Percentiles rank a stretch among this genome's conserved stretches.
Evolutionary conservation across 768 basidiomycete species (phyloP).

Genomic region (Dioszegia aurantiaca): DNA sequence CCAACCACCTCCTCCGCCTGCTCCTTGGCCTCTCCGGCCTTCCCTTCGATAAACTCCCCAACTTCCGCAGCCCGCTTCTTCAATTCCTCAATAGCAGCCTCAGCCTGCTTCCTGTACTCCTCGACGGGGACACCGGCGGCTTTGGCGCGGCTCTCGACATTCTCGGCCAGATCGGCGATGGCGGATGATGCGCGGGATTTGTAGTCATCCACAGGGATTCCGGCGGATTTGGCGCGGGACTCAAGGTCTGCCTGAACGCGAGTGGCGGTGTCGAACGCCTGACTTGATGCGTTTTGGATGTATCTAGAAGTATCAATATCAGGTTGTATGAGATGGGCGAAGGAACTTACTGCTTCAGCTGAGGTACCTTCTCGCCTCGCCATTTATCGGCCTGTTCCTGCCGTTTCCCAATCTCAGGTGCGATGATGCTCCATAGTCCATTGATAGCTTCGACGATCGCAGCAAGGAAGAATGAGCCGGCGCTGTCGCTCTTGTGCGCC

Average conservation of each 20-base stretch:
- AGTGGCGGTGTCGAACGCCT: constrained; percentile 16
- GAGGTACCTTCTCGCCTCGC: constrained; percentile 19
- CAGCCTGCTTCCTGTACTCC: constrained; percentile 13
- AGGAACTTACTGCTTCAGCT: constrained; percentile 12
- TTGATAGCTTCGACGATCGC: constrained; percentile 25
- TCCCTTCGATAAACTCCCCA: constrained; percentile 17
- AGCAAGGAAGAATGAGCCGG: constrained; percentile 17
- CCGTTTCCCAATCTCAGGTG: constrained; percentile 15
- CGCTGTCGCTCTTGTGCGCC: constrained; percentile 18
- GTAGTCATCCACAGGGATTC: constrained; percentile 33
- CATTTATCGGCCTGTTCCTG: constrained; percentile 23
- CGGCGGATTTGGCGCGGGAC: constrained; percentile 27
- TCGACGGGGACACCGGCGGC: constrained; percentile 17
- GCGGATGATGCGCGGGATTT: constrained; percentile 13
- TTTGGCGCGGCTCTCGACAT: constrained; percentile 8
- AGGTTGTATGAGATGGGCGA: neutral
- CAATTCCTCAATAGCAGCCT: constrained; percentile 13
- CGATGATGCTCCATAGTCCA: constrained; percentile 15
- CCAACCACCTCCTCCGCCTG: neutral
- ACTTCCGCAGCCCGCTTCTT: constrained; percentile 8
- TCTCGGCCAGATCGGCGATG: constrained; percentile 4
- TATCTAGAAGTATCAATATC: neutral
- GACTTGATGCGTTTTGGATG: constrained; percentile 9
- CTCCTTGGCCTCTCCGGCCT: constrained; percentile 18
- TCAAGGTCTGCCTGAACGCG: constrained; percentile 24